Evolutionary conservation across 163 green algal species (phyloP).

Genomic region (Scenedesmus sp.): DNA sequence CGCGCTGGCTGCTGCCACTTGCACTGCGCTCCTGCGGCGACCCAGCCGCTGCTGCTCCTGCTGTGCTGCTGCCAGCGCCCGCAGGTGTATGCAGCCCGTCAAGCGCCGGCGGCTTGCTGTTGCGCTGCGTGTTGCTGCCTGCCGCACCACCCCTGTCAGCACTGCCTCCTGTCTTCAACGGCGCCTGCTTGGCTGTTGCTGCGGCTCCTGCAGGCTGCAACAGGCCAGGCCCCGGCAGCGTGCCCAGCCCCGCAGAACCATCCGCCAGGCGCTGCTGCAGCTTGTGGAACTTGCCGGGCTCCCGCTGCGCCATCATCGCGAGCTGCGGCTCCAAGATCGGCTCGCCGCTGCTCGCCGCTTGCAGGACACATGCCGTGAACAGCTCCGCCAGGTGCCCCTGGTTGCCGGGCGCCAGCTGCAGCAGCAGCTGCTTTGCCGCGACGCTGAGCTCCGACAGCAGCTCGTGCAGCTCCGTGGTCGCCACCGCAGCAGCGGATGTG

Average conservation of each 20-base stretch:
- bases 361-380: constrained; percentile 51
- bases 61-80: neutral
- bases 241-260: neutral
- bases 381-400: constrained; percentile 42
- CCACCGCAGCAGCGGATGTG: neutral
- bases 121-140: constrained; percentile 15
- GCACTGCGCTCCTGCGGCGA: neutral
- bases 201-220: neutral
- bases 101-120: neutral
- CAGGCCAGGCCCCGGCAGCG: neutral
- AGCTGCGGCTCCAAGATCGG: constrained; percentile 46
- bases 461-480: constrained; percentile 32
- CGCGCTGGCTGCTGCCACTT: neutral
- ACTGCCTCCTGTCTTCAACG: neutral
- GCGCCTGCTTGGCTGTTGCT: constrained; percentile 3
- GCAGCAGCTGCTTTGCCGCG: constrained; percentile 35
- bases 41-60: constrained; percentile 9
- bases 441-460: neutral
- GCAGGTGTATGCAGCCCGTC: neutral
- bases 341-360: constrained; percentile 43
- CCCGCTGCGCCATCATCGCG: constrained; percentile 37
- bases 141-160: neutral
- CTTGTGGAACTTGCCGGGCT: constrained; percentile 49
- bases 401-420: constrained; percentile 38
- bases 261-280: constrained; percentile 46